These are phyloP conservation scores for Yamadazyma paraphyllophila DNA, from an alignment of 805 yeast genomes.

Conservation along the genomic window DNA sequence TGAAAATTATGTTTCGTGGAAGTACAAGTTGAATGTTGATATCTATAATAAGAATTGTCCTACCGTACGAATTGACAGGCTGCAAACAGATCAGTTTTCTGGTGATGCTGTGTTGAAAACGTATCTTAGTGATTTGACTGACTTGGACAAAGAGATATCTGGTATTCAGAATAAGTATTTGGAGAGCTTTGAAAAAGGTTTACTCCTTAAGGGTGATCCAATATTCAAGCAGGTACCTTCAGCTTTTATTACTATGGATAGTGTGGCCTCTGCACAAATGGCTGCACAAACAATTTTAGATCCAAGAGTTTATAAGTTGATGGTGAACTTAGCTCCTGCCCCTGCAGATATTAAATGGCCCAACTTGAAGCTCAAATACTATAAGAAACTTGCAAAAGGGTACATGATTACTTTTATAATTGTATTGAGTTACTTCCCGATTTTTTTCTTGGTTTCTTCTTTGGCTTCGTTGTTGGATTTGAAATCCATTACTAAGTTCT, in stretches of 20 bases:
- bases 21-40: conserved; percentile 43
- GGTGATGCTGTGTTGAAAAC: conserved; percentile 28
- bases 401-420: conserved; percentile 44
- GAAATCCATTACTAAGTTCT: conserved; percentile 52
- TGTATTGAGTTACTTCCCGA: conserved; percentile 48
- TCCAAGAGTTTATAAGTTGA: conserved; percentile 43
- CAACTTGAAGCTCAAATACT: conserved; percentile 43
- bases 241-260: conserved; percentile 50
- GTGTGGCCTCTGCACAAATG: conserved; percentile 49
- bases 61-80: conserved; percentile 23
- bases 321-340: conserved; percentile 46
- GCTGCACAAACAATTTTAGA: conserved; percentile 47
- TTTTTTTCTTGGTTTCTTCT: conserved; percentile 55
- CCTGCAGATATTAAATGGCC: conserved; percentile 47
- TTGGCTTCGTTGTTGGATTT: conserved; percentile 57
- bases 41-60: conserved; percentile 36
- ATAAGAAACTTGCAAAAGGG: conserved; percentile 35
- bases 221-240: conserved; percentile 40
- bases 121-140: conserved; percentile 31
- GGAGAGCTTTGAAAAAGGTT: conserved; percentile 8
- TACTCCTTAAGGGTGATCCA: conserved; percentile 22
- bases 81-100: conserved; percentile 9
- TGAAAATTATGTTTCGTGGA: conserved; percentile 42
- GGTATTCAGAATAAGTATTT: conserved; percentile 29
- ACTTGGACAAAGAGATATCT: conserved; percentile 39